Percentiles rank a stretch among this genome's conserved stretches.
Conservation (phyloP, 2,329 filamentous ascomycete genomes). For the Neurospora crassa region DNA sequence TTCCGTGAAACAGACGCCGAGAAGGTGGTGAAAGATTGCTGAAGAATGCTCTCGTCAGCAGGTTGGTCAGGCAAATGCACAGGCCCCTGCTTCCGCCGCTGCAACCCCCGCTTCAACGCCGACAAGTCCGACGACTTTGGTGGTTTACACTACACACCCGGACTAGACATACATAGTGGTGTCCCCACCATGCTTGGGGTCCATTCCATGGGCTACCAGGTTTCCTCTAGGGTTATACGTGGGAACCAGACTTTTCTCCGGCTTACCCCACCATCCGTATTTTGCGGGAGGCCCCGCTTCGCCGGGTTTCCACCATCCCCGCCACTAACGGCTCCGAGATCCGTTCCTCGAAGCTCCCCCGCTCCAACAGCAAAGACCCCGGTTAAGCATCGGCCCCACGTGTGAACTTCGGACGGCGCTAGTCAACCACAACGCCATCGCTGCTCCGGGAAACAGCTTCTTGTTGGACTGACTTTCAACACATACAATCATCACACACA, state of each 20-base stretch:
- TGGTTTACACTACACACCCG: neutral
- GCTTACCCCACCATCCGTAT: neutral
- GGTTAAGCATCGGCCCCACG: neutral
- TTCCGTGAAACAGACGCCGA: neutral
- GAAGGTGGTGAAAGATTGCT: neutral
- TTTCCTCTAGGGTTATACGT: neutral
- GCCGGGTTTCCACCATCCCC: neutral
- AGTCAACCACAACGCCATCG: neutral
- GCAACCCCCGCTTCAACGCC: neutral
- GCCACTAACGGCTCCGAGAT: neutral
- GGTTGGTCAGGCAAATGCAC: neutral
- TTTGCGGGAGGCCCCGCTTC: neutral
- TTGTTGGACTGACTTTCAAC: neutral
- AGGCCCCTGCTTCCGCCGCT: neutral
- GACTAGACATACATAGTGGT: too few relatives aligned
- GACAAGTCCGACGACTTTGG: neutral
- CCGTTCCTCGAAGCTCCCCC: neutral
- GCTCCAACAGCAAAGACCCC: neutral
- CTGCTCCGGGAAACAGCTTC: neutral
- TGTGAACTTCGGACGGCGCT: neutral
- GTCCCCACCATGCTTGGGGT: too few relatives aligned
- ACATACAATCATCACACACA: neutral
- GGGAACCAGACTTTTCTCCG: neutral
- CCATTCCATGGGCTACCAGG: neutral
- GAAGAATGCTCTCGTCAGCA: neutral